phyloP scores from a whole-genome alignment of 116 monocot genomes.

The Dioscorea cayenensis region DNA sequence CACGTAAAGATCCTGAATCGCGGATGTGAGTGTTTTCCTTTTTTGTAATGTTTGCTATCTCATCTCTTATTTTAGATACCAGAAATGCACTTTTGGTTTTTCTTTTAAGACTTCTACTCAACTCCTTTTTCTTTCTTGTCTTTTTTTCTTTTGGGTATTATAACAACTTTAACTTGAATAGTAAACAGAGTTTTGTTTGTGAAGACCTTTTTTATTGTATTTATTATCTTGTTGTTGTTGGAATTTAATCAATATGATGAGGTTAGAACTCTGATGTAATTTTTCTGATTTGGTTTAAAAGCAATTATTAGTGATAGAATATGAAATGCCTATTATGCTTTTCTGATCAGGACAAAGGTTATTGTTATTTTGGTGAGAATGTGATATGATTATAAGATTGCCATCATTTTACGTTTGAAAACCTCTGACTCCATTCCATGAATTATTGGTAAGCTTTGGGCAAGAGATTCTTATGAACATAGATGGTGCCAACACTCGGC shows the following conservation, averaged over 20 bases:
- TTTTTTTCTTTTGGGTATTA: no score
- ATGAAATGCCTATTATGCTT: not conserved
- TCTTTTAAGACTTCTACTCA: no score
- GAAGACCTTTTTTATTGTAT: not conserved
- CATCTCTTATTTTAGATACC: not conserved
- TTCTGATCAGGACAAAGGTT: not conserved
- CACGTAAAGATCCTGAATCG: conserved; percentile 75
- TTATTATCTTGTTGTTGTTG: not conserved
- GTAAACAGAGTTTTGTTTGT: not conserved
- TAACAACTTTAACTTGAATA: not conserved
- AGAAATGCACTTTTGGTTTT: not conserved
- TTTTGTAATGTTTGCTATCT: not conserved
- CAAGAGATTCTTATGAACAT: not conserved
- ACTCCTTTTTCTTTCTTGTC: no score
- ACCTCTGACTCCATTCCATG: not conserved
- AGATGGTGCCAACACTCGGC: no score
- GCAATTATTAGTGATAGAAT: not conserved
- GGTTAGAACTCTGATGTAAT: not conserved
- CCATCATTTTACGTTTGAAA: not conserved
- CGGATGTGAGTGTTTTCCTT: conserved; percentile 42
- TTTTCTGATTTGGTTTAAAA: not conserved
- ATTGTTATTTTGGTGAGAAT: not conserved
- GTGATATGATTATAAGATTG: no score
- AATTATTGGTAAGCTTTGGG: not conserved
- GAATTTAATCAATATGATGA: not conserved